Evolutionary conservation across 768 basidiomycete genomes (phyloP), one percentile per base, ranked within the genome.

Genomic region (Infundibulicybe gibba): DNA sequence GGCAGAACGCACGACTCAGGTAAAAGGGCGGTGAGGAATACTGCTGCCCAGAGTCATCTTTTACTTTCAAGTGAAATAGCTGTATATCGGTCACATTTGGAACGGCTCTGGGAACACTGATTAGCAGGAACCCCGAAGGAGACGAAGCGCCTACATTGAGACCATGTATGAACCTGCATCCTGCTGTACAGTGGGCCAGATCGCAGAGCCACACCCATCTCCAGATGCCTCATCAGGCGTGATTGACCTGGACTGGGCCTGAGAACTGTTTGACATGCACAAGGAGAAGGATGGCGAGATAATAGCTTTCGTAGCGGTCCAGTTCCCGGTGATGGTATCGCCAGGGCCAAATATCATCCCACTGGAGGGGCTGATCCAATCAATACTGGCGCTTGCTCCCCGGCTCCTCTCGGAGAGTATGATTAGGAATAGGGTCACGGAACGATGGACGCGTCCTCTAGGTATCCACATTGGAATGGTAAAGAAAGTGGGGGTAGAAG

Each of bases 251-350:
- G 35, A 14, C n/a, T 38, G n/a, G n/a, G 10, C 35, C 10, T 38
- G 25, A 25, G 25, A 14, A 38, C 10, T 19, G 17, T 38, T 25
- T 31, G 49, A 32, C n/a, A 35, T 19, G 39, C 69, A 70, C 13
- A 70, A 60, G 39, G 55, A 57, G 50, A 70, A 65, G 0, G 66
- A 61, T 6, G 68, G 69, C 9, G 66, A 64, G 12, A 58, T 55
- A 17, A 66, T 50, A 3, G 53, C 41, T 17, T 56, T 44, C 1
- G 54, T 42, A 2, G 59, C 38, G 15, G 41, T 56, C 69, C 69
- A 69, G 32, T 61, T 49, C 10, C 55, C 64, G 34, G 61, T 47
- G 25, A 70, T 61, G 2, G 54, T 58, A 40, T 69, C 66, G 2
- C 51, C 35, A 3, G 35, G 17, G 14, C n/a, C 17, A 38, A 38